These are phyloP conservation scores for Mucor piriformis DNA, from an alignment of 371 early-diverging fungal species.

Conservation along the genomic window DNA sequence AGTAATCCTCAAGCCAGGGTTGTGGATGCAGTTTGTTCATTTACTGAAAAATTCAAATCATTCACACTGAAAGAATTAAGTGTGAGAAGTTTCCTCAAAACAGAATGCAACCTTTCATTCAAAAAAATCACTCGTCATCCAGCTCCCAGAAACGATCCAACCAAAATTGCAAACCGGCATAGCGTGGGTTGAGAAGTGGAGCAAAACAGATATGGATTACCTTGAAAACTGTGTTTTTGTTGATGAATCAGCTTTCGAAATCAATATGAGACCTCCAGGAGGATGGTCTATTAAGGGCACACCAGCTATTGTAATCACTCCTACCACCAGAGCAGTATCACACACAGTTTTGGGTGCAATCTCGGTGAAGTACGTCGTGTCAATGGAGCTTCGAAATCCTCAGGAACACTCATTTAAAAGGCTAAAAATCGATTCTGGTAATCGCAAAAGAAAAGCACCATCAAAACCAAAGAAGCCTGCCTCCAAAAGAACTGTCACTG, in stretches of 20 bases:
- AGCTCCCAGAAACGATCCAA: conserved; percentile 17
- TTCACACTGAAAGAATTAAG: conserved; percentile 12
- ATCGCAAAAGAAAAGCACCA: conserved; percentile 20
- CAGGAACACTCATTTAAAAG: conserved; percentile 10
- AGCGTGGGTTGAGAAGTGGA: conserved; percentile 15
- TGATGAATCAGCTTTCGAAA: conserved; percentile 12
- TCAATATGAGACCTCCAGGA: conserved; percentile 7
- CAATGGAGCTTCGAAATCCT: conserved; percentile 19
- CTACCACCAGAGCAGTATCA: conserved; percentile 7
- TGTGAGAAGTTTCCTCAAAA: conserved; percentile 16
- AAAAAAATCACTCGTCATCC: conserved; percentile 16
- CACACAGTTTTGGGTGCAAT: conserved; percentile 14
- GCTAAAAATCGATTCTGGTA: conserved; percentile 13
- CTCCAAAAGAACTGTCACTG: conserved; percentile 17
- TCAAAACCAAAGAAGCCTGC: conserved; percentile 18
- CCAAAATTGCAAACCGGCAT: conserved; percentile 11
- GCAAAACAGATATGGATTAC: conserved; percentile 3
- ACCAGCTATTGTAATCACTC: conserved; percentile 8
- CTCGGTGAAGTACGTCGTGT: conserved; percentile 12
- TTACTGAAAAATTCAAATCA: conserved; percentile 14
- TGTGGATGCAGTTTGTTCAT: conserved; percentile 16
- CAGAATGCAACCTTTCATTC: conserved; percentile 20
- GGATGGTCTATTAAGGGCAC: conserved; percentile 12
- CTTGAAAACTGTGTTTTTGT: not conserved
- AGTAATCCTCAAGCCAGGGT: conserved; percentile 13